phyloP scores from a whole-genome alignment of 2,329 filamentous ascomycete genomes.

The Verticillium klebahnii region DNA sequence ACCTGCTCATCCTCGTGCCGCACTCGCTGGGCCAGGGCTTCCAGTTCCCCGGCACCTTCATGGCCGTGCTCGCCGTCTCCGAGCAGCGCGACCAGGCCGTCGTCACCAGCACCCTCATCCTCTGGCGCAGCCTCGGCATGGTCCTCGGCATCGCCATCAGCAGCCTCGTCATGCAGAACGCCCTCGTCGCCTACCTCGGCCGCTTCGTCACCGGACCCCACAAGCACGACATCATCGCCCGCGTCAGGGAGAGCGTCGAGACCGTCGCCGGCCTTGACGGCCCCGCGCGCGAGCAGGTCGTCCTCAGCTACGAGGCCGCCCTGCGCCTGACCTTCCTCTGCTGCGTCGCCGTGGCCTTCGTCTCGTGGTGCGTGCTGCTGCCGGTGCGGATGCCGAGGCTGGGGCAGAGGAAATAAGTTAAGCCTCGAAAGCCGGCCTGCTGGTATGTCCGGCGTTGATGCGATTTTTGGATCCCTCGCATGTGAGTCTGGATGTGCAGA shows the following conservation, averaged over 20 bases:
- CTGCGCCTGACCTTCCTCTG: conserved; percentile 42
- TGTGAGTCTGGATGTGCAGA: too few relatives aligned
- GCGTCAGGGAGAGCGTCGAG: conserved; percentile 50
- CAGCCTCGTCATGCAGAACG: conserved; percentile 70
- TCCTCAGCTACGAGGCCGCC: conserved; percentile 48
- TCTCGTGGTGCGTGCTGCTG: conserved; percentile 41
- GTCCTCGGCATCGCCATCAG: conserved; percentile 71
- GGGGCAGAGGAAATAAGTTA: conserved; percentile 31
- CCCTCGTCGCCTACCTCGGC: conserved; percentile 55
- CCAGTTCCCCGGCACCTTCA: conserved; percentile 59
- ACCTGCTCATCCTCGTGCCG: conserved; percentile 54
- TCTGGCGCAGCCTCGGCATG: conserved; percentile 67
- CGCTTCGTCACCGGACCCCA: conserved; percentile 52
- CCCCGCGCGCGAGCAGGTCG: conserved; percentile 48
- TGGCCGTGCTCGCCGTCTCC: conserved; percentile 57
- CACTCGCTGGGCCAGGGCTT: conserved; percentile 57
- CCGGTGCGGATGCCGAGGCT: conserved; percentile 51
- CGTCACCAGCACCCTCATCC: conserved; percentile 63
- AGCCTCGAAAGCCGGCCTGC: background rate
- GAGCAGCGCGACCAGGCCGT: conserved; percentile 61
- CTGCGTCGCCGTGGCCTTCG: conserved; percentile 39
- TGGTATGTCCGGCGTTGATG: too few relatives aligned
- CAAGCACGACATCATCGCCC: conserved; percentile 49
- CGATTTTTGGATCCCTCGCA: too few relatives aligned
- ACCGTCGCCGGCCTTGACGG: conserved; percentile 40